Base-by-base conservation (phyloP, 1,139 yeast species). In the Lodderomyces margitis region DNA sequence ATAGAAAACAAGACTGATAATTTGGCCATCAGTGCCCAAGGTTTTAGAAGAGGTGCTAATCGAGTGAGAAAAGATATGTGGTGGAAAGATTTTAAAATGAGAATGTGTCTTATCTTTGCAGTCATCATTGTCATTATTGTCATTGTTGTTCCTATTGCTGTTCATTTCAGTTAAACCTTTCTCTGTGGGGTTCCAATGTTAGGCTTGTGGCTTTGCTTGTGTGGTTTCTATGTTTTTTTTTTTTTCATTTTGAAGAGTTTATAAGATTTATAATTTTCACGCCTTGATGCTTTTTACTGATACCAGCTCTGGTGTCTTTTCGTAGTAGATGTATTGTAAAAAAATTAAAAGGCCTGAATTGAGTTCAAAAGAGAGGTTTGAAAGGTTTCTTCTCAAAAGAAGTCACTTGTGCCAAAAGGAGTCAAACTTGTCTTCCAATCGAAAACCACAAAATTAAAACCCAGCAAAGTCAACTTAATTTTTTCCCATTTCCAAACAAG, bases 61-160 rank as follows among this genome's bases (percentile, higher is more conserved):
- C 81, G 96, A 56, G 98, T 92, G 38, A 86, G 99, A 70, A 94
- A 91, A 66, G 96, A 89, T 62, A 92, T 92, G 98, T 92, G 98
- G 98, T 87, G 95, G 88, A 92, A 94, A 67, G 97, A 92, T 64
- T 78, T 94, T 80, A 92, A 92, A 73, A 87, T 92, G 95, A 83
- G 96, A 64, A 73, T 91, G 74, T 92, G 98, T 65, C 74, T 92
- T 47, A 85, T 88, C 47, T 75, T 87, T 35, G 95, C 87, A 35
- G 75, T 85, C 28, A 77, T 94, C 48, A 83, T 92, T 57, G 72
- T 91, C 41, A 74, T 94, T 56, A 78, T 91, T 49, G 95, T 92
- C 40, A 89, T 92, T 55, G 85, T 91, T 56, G 97, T 92, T 39
- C 98, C 98, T 31, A 83, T 92, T 53, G 98, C 87, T 34, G 91